Evolutionary conservation across 352 stramenopile species (phyloP).

Genomic region (Pythium pyrilobum): DNA sequence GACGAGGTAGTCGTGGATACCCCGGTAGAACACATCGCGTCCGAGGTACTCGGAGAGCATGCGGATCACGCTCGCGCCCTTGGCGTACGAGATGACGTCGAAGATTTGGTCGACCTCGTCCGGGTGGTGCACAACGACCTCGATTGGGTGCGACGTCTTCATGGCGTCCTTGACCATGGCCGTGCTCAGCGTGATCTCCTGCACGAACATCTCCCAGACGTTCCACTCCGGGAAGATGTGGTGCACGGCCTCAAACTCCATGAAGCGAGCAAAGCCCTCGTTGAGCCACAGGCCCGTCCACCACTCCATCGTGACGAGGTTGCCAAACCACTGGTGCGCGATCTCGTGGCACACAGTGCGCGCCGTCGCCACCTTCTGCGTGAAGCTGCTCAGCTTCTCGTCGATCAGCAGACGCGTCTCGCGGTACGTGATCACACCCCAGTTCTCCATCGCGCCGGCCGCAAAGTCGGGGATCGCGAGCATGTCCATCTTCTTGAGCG

Average conservation of each 20-base stretch:
- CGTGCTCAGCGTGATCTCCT: constrained; percentile 62
- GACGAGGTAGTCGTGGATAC: constrained; percentile 93
- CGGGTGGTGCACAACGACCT: constrained; percentile 91
- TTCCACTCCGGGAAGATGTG: constrained; percentile 93
- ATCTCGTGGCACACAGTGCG: constrained; percentile 97
- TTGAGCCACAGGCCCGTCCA: constrained; percentile 97
- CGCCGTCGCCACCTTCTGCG: constrained; percentile 78
- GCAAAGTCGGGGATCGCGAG: constrained; percentile 96
- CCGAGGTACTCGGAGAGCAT: constrained; percentile 77
- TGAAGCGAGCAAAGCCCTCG: constrained; percentile 97
- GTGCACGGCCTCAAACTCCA: constrained; percentile 93
- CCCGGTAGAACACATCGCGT: constrained; percentile 71
- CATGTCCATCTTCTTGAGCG: constrained; percentile 98
- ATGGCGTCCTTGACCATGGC: constrained; percentile 93
- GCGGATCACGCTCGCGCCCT: constrained; percentile 80
- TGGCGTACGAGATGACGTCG: constrained; percentile 96
- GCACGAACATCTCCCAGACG: constrained; percentile 95
- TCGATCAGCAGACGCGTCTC: constrained; percentile 91
- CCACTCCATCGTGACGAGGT: constrained; percentile 99
- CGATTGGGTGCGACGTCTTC: constrained; percentile 91
- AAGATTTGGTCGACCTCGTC: constrained; percentile 99
- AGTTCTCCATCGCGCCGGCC: constrained; percentile 96
- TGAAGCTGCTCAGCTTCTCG: constrained; percentile 56
- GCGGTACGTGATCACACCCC: constrained; percentile 96
- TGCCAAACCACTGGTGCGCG: constrained; percentile 96